These are phyloP conservation scores for Parachaetomium inaequale DNA, from an alignment of 495 filamentous ascomycete species.

Conservation along the genomic window DNA sequence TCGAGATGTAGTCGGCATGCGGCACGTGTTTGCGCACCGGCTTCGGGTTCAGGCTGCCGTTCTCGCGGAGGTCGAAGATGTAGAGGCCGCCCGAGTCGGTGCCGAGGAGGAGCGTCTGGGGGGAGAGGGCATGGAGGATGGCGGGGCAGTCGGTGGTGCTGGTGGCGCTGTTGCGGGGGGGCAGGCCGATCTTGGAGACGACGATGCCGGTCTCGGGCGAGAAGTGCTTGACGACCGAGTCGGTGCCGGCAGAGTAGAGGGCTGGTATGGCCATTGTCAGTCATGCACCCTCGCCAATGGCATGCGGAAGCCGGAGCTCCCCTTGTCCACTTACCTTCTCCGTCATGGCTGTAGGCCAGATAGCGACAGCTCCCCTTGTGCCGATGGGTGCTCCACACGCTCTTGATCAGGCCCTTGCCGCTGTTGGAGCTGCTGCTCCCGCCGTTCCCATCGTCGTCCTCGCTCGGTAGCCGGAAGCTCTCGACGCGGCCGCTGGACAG, in stretches of 20 bases:
- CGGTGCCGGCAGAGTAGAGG: conserved; percentile 85
- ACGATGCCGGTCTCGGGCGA: conserved; percentile 76
- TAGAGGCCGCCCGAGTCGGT: conserved; percentile 88
- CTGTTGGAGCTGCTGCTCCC: conserved; percentile 49
- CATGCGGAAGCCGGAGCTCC: not conserved
- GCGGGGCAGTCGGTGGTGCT: conserved; percentile 62
- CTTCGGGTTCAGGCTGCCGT: conserved; percentile 55
- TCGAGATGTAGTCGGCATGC: conserved; percentile 90
- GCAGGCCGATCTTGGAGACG: conserved; percentile 67
- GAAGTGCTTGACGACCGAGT: conserved; percentile 86
- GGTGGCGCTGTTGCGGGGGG: conserved; percentile 38
- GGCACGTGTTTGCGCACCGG: conserved; percentile 77
- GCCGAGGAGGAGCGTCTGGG: conserved; percentile 83
- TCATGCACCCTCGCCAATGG: not conserved
- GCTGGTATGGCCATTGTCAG: conserved; percentile 36
- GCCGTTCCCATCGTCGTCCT: conserved; percentile 46
- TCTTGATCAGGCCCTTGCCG: conserved; percentile 74
- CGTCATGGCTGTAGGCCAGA: conserved; percentile 73
- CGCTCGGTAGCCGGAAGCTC: conserved; percentile 70
- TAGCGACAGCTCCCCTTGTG: conserved; percentile 90
- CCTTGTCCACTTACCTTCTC: conserved; percentile 52
- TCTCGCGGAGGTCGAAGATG: conserved; percentile 80
- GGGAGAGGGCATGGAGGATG: conserved; percentile 72
- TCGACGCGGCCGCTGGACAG: conserved; percentile 83
- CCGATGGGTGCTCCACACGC: conserved; percentile 77